Evolutionary conservation across 2,329 filamentous ascomycete genomes (phyloP).

Genomic region (Teratosphaeria zuluensis): DNA sequence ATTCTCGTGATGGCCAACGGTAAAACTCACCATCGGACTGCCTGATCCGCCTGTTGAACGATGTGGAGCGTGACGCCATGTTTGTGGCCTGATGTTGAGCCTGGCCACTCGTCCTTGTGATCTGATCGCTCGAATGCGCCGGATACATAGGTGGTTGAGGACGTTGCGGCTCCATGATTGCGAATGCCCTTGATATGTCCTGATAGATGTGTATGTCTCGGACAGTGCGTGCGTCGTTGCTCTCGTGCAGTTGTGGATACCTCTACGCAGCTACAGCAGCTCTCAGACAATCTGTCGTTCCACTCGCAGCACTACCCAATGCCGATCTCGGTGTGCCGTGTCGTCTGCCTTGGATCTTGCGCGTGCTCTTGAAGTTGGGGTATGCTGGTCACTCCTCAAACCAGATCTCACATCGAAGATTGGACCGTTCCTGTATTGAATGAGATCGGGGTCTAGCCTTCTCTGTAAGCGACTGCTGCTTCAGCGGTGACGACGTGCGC

Average conservation of each 20-base stretch:
- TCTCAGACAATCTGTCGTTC: background rate
- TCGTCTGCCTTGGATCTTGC: background rate
- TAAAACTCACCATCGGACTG: constrained; percentile 20
- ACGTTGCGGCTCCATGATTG: constrained; percentile 3
- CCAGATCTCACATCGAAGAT: background rate
- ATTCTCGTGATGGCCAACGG: background rate
- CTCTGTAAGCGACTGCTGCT: background rate
- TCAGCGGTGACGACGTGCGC: background rate
- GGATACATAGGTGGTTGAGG: background rate
- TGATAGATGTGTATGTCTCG: background rate
- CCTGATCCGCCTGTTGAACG: constrained; percentile 19
- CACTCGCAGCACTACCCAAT: background rate
- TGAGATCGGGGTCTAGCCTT: background rate
- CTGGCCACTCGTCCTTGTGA: constrained; percentile 8
- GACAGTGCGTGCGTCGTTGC: background rate
- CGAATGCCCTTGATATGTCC: background rate
- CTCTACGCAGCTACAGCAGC: background rate
- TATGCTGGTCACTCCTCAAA: background rate
- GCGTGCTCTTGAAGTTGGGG: background rate
- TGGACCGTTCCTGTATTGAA: background rate
- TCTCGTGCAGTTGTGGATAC: background rate
- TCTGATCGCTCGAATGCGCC: constrained; percentile 8
- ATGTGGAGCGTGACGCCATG: constrained; percentile 20
- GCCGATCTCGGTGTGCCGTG: background rate
- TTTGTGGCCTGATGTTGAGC: constrained; percentile 13